These are phyloP conservation scores for Magnaporthales sp. DNA, from an alignment of 2,329 filamentous ascomycete species.

Conservation along the genomic window DNA sequence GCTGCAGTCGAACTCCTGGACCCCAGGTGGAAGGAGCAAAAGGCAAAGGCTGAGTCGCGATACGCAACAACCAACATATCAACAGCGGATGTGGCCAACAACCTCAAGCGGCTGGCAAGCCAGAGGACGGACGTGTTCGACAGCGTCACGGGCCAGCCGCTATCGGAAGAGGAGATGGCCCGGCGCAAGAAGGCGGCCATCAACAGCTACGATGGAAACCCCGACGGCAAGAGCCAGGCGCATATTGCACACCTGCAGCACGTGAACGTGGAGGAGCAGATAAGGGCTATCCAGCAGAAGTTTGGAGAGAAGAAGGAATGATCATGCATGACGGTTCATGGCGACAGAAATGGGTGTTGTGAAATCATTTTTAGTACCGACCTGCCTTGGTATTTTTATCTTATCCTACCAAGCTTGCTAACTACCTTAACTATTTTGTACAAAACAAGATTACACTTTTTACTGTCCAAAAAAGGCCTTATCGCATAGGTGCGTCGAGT, in stretches of 20 bases:
- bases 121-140: conserved; percentile 87
- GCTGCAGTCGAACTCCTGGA: conserved; percentile 75
- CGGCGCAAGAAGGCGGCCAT: conserved; percentile 67
- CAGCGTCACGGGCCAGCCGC: conserved; percentile 53
- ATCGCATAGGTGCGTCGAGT: not conserved
- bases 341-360: no score
- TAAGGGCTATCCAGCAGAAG: conserved; percentile 53
- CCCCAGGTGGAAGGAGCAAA: conserved; percentile 92
- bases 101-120: conserved; percentile 88
- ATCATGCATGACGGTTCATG: not conserved
- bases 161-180: conserved; percentile 65
- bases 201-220: conserved; percentile 56
- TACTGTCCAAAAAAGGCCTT: not conserved
- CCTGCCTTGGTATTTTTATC: not conserved
- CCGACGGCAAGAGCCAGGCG: conserved; percentile 46
- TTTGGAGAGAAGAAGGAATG: conserved; percentile 32
- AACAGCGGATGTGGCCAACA: conserved; percentile 81
- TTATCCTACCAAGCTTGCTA: not conserved
- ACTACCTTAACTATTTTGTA: not conserved
- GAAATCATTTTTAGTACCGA: no score
- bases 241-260: conserved; percentile 52
- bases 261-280: conserved; percentile 80
- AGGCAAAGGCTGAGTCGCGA: conserved; percentile 77
- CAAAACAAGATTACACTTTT: not conserved
- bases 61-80: conserved; percentile 80